Conservation (phyloP, 202 grass and related monocot species). For the Cymbopogon flexuosus region DNA sequence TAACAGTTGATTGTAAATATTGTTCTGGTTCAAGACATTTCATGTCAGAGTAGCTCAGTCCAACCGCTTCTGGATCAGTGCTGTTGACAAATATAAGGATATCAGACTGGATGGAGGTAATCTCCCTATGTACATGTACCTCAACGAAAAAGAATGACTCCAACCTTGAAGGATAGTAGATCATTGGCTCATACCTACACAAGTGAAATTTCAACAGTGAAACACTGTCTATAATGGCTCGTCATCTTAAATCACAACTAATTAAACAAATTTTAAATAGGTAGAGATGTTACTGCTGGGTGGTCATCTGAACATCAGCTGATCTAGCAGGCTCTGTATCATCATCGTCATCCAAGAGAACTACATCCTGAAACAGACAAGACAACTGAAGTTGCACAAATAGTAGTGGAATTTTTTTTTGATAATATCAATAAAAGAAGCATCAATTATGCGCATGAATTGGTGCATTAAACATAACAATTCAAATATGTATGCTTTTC, state of each 20-base stretch:
- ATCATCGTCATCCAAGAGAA: conserved; percentile 71
- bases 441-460: background rate
- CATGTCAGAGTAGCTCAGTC: conserved; percentile 56
- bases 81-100: conserved; percentile 44
- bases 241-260: conserved; percentile 7
- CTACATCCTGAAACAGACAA: conserved; percentile 47
- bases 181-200: conserved; percentile 50
- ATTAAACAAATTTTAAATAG: background rate
- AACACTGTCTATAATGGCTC: conserved; percentile 21
- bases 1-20: conserved; percentile 75
- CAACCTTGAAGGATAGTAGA: conserved; percentile 86
- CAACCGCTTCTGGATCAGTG: conserved; percentile 56
- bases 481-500: background rate
- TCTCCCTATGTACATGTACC: conserved; percentile 4
- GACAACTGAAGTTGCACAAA: conserved; percentile 2
- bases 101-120: conserved; percentile 20
- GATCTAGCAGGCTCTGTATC: conserved; percentile 32
- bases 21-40: conserved; percentile 61
- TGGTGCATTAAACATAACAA: background rate
- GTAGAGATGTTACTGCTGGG: conserved; percentile 9
- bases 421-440: background rate
- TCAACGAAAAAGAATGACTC: conserved; percentile 8
- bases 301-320: conserved; percentile 45
- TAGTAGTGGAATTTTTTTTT: background rate
- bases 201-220: conserved; percentile 29